These are phyloP conservation scores for Fusarium beomiforme DNA, from an alignment of 2,329 filamentous ascomycete species.

Conservation along the genomic window DNA sequence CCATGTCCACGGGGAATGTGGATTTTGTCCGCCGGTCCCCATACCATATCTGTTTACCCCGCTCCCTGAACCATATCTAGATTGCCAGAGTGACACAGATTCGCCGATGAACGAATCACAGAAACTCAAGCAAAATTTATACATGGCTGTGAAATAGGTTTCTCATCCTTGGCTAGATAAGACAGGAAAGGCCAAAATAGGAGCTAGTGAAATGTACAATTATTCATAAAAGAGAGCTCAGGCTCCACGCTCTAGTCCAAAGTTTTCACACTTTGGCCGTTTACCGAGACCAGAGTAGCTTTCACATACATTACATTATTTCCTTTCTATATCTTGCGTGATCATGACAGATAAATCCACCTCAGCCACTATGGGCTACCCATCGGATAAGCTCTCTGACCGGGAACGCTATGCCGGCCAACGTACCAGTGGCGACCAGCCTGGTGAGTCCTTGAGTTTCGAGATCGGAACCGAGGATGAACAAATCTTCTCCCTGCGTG, in stretches of 20 bases:
- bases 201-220: accelerated
- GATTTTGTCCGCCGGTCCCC: neutral
- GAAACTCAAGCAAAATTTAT: neutral
- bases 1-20: neutral
- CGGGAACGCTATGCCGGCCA: neutral
- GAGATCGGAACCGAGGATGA: neutral
- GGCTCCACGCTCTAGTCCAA: neutral
- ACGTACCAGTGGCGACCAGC: neutral
- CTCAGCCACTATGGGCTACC: accelerated
- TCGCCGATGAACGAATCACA: neutral
- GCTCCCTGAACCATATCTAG: neutral
- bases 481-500: neutral
- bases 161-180: neutral
- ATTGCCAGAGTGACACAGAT: too few relatives aligned
- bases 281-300: neutral
- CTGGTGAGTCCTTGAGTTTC: neutral
- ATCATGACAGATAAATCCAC: neutral
- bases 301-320: neutral
- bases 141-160: too few relatives aligned
- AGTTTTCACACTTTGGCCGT: neutral
- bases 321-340: neutral
- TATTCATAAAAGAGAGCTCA: neutral
- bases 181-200: neutral
- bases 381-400: neutral
- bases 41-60: neutral